A percentile compares a stretch with the other conserved stretches of the same genome.
Conservation (phyloP, 352 stramenopile species). For the Blastocystis sp. region DNA sequence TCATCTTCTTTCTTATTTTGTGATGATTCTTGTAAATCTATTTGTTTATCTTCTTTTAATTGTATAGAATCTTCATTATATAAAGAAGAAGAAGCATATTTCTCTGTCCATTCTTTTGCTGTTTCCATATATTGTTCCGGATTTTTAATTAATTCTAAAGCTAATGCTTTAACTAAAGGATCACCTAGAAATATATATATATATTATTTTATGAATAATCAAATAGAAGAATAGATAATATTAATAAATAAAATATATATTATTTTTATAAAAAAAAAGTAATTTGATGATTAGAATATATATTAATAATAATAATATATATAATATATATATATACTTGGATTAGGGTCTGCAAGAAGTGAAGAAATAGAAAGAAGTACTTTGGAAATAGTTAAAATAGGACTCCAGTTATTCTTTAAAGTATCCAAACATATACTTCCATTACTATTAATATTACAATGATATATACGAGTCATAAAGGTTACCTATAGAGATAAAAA, state of each 20-base stretch:
- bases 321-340: slow-evolving; percentile 52
- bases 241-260: no score
- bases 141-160: slow-evolving; percentile 27
- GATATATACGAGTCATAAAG: slow-evolving; percentile 76
- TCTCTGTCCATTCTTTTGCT: slow-evolving; percentile 34
- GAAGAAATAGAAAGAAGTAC: slow-evolving; percentile 69
- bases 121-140: slow-evolving; percentile 33
- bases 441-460: slow-evolving; percentile 91
- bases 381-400: slow-evolving; percentile 69
- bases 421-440: slow-evolving; percentile 88
- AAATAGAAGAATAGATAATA: no score
- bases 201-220: no score
- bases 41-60: slow-evolving; percentile 17
- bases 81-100: slow-evolving; percentile 26
- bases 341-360: slow-evolving; percentile 67
- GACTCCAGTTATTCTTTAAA: slow-evolving; percentile 87
- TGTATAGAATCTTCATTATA: background rate
- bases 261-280: background rate
- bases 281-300: slow-evolving; percentile 5
- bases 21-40: no score
- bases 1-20: no score
- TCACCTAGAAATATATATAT: slow-evolving; percentile 49
- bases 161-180: slow-evolving; percentile 40
- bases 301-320: background rate
- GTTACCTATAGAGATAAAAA: slow-evolving; percentile 38